Evolutionary conservation across 2,329 filamentous ascomycete species (phyloP).

Genomic region (Fusarium tricinctum): DNA sequence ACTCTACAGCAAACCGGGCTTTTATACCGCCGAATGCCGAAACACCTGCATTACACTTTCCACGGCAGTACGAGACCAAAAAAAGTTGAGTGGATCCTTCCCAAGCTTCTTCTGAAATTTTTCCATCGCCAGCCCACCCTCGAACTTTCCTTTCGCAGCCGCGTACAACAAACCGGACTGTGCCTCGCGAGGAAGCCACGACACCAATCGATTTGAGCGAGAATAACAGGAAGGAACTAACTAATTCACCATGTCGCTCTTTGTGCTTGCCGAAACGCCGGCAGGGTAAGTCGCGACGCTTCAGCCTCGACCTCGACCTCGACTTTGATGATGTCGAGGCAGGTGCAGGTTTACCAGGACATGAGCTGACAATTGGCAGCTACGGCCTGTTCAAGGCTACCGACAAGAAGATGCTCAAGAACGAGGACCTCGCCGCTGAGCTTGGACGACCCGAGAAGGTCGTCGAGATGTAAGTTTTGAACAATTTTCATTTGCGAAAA

Average conservation of each 20-base stretch:
- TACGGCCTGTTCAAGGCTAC: constrained; percentile 98
- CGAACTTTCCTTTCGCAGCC: constrained; percentile 53
- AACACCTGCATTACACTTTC: constrained; percentile 49
- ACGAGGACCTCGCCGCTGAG: constrained; percentile 82
- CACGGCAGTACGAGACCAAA: constrained; percentile 48
- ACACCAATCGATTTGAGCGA: constrained; percentile 52
- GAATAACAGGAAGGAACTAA: constrained; percentile 51
- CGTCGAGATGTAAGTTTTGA: constrained; percentile 79
- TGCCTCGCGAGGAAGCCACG: constrained; percentile 55
- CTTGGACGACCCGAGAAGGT: constrained; percentile 85
- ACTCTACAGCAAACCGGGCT: constrained; percentile 38
- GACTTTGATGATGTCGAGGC: constrained; percentile 24
- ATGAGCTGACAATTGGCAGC: constrained; percentile 65
- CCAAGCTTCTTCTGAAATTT: constrained; percentile 59
- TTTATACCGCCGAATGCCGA: constrained; percentile 47
- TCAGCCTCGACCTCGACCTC: constrained; percentile 14
- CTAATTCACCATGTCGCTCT: constrained; percentile 79
- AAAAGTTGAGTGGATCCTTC: constrained; percentile 58
- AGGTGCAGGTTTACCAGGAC: constrained; percentile 14
- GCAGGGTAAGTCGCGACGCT: constrained; percentile 71
- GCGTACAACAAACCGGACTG: constrained; percentile 56
- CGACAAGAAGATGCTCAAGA: constrained; percentile 97
- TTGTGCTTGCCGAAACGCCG: constrained; percentile 93
- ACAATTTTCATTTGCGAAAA: constrained; percentile 24
- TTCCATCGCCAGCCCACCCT: constrained; percentile 55